Evolutionary conservation across 2,329 filamentous ascomycete genomes (phyloP).

Genomic region (Hymenoscyphus salicellus): DNA sequence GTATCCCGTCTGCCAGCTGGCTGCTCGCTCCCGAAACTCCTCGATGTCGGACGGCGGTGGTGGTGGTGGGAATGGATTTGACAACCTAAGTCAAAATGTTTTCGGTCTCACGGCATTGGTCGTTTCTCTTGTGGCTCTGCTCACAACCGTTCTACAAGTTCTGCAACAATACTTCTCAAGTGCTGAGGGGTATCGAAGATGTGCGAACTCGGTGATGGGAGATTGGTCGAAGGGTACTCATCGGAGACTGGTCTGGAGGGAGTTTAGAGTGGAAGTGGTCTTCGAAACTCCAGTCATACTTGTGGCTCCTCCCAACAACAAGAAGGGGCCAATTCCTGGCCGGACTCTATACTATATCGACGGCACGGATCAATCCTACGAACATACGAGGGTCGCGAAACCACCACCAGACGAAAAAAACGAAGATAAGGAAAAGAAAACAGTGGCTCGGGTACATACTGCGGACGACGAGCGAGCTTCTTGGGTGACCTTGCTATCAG

Average conservation of each 20-base stretch:
- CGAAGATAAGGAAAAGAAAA: too few species aligned
- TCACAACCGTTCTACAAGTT: slow-evolving; percentile 35
- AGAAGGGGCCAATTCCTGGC: slow-evolving; percentile 27
- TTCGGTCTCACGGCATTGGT: slow-evolving; percentile 36
- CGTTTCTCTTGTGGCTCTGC: slow-evolving; percentile 37
- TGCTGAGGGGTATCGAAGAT: slow-evolving; percentile 40
- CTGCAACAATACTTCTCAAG: slow-evolving; percentile 40
- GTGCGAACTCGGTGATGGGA: slow-evolving; percentile 36
- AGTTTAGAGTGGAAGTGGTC: slow-evolving; percentile 40
- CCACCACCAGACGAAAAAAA: too few species aligned
- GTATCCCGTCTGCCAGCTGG: background rate
- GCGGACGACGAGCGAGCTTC: slow-evolving; percentile 56
- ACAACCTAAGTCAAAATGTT: slow-evolving; percentile 31
- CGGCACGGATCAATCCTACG: slow-evolving; percentile 28
- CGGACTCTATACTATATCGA: slow-evolving; percentile 29
- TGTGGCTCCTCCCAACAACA: slow-evolving; percentile 30
- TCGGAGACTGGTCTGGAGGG: slow-evolving; percentile 31
- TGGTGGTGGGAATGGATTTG: slow-evolving; percentile 18
- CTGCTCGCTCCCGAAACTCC: background rate
- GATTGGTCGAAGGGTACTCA: slow-evolving; percentile 35
- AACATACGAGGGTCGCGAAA: slow-evolving; percentile 24
- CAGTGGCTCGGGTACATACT: slow-evolving; percentile 44
- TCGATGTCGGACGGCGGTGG: slow-evolving; percentile 1
- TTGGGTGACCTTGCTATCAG: slow-evolving; percentile 51
- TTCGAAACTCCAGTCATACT: slow-evolving; percentile 39